Conservation (phyloP, 768 basidiomycete genomes). For the Mycena crocata region DNA sequence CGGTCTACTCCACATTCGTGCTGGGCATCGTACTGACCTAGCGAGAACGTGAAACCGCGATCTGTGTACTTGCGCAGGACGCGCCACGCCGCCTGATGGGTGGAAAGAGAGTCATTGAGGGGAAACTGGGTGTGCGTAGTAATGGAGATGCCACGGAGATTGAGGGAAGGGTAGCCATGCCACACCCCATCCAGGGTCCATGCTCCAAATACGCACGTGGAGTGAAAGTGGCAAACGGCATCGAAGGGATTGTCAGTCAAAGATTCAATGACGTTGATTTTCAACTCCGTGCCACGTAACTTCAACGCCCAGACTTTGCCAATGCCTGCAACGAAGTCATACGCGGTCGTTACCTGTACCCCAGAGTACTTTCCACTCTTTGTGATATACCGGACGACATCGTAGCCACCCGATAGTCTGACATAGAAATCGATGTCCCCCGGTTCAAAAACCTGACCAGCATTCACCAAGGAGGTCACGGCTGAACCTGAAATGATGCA, state of each 20-base stretch:
- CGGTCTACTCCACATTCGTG: background rate
- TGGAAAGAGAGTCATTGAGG: background rate
- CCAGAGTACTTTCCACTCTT: background rate
- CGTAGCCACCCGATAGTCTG: background rate
- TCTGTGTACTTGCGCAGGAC: background rate
- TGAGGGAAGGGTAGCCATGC: background rate
- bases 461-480: background rate
- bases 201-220: background rate
- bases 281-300: too few relatives aligned
- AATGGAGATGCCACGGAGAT: background rate
- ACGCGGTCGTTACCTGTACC: background rate
- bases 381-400: background rate
- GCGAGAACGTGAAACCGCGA: background rate
- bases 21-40: background rate
- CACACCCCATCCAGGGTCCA: background rate
- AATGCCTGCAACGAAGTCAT: background rate
- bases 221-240: background rate
- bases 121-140: background rate
- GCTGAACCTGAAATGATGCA: background rate
- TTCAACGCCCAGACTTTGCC: background rate
- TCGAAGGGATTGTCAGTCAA: too few relatives aligned
- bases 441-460: background rate
- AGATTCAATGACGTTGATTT: background rate
- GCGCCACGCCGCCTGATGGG: background rate
- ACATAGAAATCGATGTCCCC: background rate